Evolutionary conservation across 441 rosid genomes (phyloP), one percentile per base, ranked within the genome.

Genomic region (Syzygium malaccense): DNA sequence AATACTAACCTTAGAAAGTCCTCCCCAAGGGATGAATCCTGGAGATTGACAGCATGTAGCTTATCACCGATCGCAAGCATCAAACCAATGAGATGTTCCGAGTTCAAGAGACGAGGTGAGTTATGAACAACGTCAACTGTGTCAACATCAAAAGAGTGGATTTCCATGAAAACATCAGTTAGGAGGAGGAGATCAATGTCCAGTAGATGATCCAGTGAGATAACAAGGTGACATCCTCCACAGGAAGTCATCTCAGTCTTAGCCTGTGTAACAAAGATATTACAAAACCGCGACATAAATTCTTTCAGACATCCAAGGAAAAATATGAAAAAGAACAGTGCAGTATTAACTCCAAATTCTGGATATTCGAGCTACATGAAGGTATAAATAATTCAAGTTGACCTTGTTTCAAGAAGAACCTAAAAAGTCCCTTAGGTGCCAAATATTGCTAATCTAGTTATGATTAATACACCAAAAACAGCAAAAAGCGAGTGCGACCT

Each of bases 1-100:
- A 45, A 85, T 80, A 90, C 93, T n/a, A 18, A 94, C 96, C 92
- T 28, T 86, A 93, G 89, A 37, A 91, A 88, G 56, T 91, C 92
- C 75, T 92, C 90, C 86, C 85, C 90, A 71, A 89, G 32, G 57
- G 94, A 90, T 30, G 80, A n/a, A 68, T 87, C 92, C 60, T 85
- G 88, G 64, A 94, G 92, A 88, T 93, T 92, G 41, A 93, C 90
- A 62, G 90, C 89, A 87, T 89, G 86, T 55, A 93, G 94, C 91
- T 92, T 94, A 78, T 64, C 88, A 88, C 90, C 86, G 19, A 92
- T 84, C 28, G 91, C 91, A 89, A 88, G 89, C 90, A 93, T 87
- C 92, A 94, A 90, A 62, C 89, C 89, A 66, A 93, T 83, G 51
- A 94, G 57, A 90, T 51, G 51, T 37, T 93, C 92, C 85, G 87